These are phyloP conservation scores for Coelastrella sp. DNA, from an alignment of 139 green algal species.

Conservation along the genomic window DNA sequence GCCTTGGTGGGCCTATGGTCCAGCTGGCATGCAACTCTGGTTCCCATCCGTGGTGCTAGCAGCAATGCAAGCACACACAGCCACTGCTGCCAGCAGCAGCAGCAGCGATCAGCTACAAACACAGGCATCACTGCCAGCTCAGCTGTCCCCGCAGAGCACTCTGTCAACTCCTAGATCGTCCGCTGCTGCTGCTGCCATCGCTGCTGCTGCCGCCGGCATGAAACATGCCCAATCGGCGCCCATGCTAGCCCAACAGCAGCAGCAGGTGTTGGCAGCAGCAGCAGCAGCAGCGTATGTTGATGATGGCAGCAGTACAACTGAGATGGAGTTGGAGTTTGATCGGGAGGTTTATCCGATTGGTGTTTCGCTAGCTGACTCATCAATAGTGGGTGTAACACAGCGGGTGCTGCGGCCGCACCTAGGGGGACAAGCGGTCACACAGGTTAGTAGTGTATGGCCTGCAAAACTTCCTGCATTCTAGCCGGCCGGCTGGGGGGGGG, in stretches of 20 bases:
- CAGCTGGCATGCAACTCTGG: constrained; percentile 94
- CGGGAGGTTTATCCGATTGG: constrained; percentile 93
- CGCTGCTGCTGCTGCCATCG: neutral
- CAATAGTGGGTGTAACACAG: constrained; percentile 87
- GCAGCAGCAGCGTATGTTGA: neutral
- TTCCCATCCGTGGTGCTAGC: constrained; percentile 81
- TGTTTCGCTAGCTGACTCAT: constrained; percentile 87
- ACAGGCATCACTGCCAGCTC: constrained; percentile 19
- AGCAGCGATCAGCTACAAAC: neutral
- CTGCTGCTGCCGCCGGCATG: constrained; percentile 18
- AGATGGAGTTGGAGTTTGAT: constrained; percentile 98
- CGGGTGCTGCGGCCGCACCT: constrained; percentile 52
- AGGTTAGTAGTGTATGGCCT: neutral
- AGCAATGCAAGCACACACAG: constrained; percentile 9
- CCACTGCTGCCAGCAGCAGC: constrained; percentile 4
- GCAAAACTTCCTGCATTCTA: neutral
- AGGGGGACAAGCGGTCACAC: neutral
- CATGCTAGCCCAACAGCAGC: constrained; percentile 4
- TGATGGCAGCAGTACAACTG: constrained; percentile 46
- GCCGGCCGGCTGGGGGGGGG: too few relatives aligned
- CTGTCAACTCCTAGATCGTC: neutral
- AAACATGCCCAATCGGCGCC: constrained; percentile 35
- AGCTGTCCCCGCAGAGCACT: neutral
- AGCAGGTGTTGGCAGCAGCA: neutral
- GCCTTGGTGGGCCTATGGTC: constrained; percentile 97